phyloP scores from a whole-genome alignment of 441 rosid genomes.

The Daphne laureola region DNA sequence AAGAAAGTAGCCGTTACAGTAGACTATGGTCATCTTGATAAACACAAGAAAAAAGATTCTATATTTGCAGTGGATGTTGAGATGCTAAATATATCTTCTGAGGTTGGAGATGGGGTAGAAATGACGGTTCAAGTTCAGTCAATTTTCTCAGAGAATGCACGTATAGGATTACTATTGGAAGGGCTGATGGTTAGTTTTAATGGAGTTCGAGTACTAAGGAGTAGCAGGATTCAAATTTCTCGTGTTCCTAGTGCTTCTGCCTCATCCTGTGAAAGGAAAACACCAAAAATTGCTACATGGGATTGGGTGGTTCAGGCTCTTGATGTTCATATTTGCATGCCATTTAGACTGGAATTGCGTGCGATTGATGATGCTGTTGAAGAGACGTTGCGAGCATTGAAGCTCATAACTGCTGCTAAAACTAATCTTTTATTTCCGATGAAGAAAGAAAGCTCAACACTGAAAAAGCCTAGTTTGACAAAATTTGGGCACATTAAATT shows the following conservation, averaged over 20 bases:
- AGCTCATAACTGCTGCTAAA: conserved; percentile 72
- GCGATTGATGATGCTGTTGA: conserved; percentile 97
- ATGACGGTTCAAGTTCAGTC: conserved; percentile 78
- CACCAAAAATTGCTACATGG: conserved; percentile 35
- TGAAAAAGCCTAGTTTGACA: conserved; percentile 57
- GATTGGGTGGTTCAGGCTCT: conserved; percentile 99
- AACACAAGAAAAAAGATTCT: conserved; percentile 76
- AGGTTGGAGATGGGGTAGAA: conserved; percentile 93
- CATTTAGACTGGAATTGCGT: conserved; percentile 89
- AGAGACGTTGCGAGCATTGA: conserved; percentile 91
- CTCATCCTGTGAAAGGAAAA: conserved; percentile 41
- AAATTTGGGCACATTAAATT: conserved; percentile 79
- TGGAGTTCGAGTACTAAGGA: conserved; percentile 70
- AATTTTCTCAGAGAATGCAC: conserved; percentile 97
- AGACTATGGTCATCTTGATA: conserved; percentile 43
- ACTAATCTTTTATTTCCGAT: conserved; percentile 42
- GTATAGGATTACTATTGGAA: conserved; percentile 96
- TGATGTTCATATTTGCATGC: conserved; percentile 86
- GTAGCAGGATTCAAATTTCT: conserved; percentile 97
- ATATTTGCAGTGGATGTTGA: conserved; percentile 97
- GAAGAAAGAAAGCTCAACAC: conserved; percentile 63
- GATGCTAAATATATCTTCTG: conserved; percentile 74
- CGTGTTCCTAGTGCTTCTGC: conserved; percentile 70
- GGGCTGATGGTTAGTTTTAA: conserved; percentile 73
- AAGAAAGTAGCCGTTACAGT: conserved; percentile 37